Evolutionary conservation across 2,329 filamentous ascomycete species (phyloP).

Genomic region (Xylaria sp.): DNA sequence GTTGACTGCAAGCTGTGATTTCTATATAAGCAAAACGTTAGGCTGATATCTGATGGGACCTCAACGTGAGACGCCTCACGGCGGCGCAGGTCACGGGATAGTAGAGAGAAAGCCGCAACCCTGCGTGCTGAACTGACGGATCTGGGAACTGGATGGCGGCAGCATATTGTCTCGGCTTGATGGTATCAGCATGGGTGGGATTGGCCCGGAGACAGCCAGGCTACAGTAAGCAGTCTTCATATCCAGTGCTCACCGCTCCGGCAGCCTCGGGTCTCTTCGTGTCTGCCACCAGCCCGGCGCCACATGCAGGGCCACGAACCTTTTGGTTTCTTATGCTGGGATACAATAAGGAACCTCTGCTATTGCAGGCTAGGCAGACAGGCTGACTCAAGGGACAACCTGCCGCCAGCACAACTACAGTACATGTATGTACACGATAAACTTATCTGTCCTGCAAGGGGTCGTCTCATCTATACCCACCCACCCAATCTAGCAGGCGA

Average conservation of each 20-base stretch:
- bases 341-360: neutral
- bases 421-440: slow-evolving; percentile 12
- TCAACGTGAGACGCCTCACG: neutral
- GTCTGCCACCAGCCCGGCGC: no score
- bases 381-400: neutral
- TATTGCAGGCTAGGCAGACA: neutral
- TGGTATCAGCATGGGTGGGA: neutral
- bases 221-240: neutral
- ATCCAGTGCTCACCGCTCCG: slow-evolving; percentile 7
- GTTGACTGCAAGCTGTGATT: neutral
- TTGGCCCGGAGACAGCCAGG: neutral
- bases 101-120: neutral
- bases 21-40: neutral
- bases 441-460: slow-evolving; percentile 4
- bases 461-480: neutral
- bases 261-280: neutral
- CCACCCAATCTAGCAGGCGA: no score
- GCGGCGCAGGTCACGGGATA: slow-evolving; percentile 17
- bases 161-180: neutral
- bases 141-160: neutral
- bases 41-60: neutral
- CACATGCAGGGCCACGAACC: slow-evolving; percentile 3
- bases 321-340: neutral
- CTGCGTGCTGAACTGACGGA: neutral
- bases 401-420: slow-evolving; percentile 12